These are phyloP conservation scores for Mollisiaceae sp. DNA, from an alignment of 2,329 filamentous ascomycete genomes.

Conservation along the genomic window DNA sequence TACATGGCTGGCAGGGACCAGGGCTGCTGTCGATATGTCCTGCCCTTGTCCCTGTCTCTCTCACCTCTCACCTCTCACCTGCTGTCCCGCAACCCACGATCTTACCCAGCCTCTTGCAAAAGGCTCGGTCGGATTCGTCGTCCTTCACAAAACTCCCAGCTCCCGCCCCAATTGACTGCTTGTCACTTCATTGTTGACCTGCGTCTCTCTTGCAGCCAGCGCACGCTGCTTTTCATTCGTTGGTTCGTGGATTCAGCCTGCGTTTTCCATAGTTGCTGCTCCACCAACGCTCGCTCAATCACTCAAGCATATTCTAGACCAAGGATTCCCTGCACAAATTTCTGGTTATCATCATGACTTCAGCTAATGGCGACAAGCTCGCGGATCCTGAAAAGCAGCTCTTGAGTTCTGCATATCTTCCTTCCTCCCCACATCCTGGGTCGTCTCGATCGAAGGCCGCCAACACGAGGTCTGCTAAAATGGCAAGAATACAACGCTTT, in stretches of 20 bases:
- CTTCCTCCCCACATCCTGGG: background rate
- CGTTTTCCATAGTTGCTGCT: conserved; percentile 1
- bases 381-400: conserved; percentile 10
- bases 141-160: conserved; percentile 5
- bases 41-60: background rate
- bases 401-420: background rate
- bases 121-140: background rate
- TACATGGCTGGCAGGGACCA: too few relatives aligned
- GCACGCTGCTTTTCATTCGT: background rate
- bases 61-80: background rate
- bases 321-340: conserved; percentile 2
- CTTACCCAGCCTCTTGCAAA: conserved; percentile 2
- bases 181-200: background rate
- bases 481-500: conserved; percentile 8
- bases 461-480: background rate
- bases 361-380: conserved; percentile 8
- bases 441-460: background rate
- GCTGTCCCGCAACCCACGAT: background rate
- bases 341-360: background rate
- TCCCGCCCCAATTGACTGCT: conserved; percentile 1
- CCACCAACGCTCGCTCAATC: conserved; percentile 9
- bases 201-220: conserved; percentile 8
- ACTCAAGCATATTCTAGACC: conserved; percentile 11
- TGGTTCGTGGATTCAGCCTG: conserved; percentile 10
- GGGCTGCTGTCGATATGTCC: background rate